These are phyloP conservation scores for Cyamopsis tetragonoloba DNA, from an alignment of 306 rosid species.

Conservation along the genomic window DNA sequence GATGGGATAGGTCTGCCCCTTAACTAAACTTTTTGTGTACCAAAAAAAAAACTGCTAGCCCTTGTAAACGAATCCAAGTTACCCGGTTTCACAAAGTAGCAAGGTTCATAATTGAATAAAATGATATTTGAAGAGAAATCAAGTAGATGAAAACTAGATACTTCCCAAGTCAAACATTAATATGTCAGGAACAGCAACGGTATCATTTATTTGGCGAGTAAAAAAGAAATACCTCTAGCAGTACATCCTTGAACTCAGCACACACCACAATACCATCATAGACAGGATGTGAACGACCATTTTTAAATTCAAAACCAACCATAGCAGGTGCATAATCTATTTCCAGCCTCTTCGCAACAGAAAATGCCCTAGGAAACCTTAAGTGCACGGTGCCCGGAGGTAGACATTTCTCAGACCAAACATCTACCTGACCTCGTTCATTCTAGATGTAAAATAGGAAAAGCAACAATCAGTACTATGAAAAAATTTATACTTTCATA, in stretches of 20 bases:
- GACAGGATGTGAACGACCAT: slow-evolving; percentile 80
- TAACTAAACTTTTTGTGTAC: no score
- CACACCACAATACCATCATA: slow-evolving; percentile 93
- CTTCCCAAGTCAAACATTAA: slow-evolving; percentile 1
- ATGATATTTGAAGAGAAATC: background rate
- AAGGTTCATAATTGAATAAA: slow-evolving; percentile 2
- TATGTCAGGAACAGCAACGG: background rate
- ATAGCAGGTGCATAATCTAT: slow-evolving; percentile 94
- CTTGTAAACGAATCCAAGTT: background rate
- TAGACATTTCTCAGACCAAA: slow-evolving; percentile 98
- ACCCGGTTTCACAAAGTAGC: background rate
- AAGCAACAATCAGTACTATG: slow-evolving; percentile 26
- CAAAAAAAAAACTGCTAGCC: background rate
- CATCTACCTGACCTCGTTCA: slow-evolving; percentile 88
- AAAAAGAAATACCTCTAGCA: slow-evolving; percentile 64
- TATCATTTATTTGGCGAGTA: background rate
- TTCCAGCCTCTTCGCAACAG: slow-evolving; percentile 76
- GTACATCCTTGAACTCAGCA: slow-evolving; percentile 74
- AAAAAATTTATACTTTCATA: slow-evolving; percentile 13
- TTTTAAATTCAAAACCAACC: slow-evolving; percentile 90
- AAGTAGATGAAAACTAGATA: slow-evolving; percentile 8
- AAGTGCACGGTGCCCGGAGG: slow-evolving; percentile 92
- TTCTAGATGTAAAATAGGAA: slow-evolving; percentile 45
- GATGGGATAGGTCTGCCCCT: no score
- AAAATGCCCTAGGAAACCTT: slow-evolving; percentile 65